phyloP scores from a whole-genome alignment of 1,284 basidiomycete species.

The Tylopilus sp. region DNA sequence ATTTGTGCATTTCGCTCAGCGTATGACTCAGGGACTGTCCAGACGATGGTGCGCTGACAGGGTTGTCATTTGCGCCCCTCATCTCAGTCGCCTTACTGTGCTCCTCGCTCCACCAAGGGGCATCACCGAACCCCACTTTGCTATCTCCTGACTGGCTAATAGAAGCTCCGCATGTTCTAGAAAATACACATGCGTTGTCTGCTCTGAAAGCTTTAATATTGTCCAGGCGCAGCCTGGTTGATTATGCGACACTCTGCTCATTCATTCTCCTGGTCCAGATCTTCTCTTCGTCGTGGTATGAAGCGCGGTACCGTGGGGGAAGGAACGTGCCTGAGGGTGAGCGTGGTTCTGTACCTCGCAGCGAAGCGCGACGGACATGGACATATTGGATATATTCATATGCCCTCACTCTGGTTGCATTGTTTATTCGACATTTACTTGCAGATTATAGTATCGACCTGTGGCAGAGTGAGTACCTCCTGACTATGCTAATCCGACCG shows the following conservation, averaged over 20 bases:
- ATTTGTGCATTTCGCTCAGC: slow-evolving; percentile 6
- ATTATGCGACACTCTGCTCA: slow-evolving; percentile 76
- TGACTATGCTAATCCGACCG: slow-evolving; percentile 1
- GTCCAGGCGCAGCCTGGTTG: slow-evolving; percentile 72
- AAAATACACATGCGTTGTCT: slow-evolving; percentile 40
- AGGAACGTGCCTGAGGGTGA: slow-evolving; percentile 55
- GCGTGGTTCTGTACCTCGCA: slow-evolving; percentile 70
- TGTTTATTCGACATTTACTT: slow-evolving; percentile 49
- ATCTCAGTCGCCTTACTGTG: slow-evolving; percentile 66
- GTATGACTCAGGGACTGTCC: slow-evolving; percentile 56
- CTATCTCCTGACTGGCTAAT: slow-evolving; percentile 71
- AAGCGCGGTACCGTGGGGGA: slow-evolving; percentile 47
- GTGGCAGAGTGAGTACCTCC: slow-evolving; percentile 60
- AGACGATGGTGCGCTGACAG: slow-evolving; percentile 83
- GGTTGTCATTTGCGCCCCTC: slow-evolving; percentile 73
- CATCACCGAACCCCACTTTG: slow-evolving; percentile 26
- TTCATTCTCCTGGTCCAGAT: slow-evolving; percentile 77
- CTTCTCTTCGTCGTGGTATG: slow-evolving; percentile 68
- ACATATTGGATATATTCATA: slow-evolving; percentile 63
- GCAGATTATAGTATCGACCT: slow-evolving; percentile 44
- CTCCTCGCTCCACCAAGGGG: slow-evolving; percentile 42
- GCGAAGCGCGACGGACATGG: slow-evolving; percentile 57
- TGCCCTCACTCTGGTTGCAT: slow-evolving; percentile 45
- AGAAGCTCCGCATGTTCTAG: slow-evolving; percentile 57
- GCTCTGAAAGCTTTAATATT: slow-evolving; percentile 62